A percentile compares a stretch with the other conserved stretches of the same genome.
Conservation (phyloP, 768 basidiomycete genomes). For the Mycena chlorophos region DNA sequence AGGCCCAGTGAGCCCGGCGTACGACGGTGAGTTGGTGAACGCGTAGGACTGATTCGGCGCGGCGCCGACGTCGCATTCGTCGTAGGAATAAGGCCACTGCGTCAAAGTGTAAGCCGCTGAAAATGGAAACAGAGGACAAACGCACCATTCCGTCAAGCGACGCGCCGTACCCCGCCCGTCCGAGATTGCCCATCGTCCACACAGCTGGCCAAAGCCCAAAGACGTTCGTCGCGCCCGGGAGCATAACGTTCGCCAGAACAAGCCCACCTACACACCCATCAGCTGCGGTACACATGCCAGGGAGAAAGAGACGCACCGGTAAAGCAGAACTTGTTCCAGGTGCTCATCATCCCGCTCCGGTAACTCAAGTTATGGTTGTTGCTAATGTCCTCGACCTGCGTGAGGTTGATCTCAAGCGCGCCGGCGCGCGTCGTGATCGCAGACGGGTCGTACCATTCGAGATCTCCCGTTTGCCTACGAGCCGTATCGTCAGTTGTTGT, state of each 20-base stretch:
- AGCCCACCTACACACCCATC: slow-evolving; percentile 40
- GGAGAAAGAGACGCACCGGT: slow-evolving; percentile 46
- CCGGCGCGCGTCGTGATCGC: slow-evolving; percentile 69
- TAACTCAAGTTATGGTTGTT: slow-evolving; percentile 72
- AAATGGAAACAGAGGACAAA: slow-evolving; percentile 24
- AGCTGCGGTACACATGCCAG: background rate
- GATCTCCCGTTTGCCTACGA: slow-evolving; percentile 49
- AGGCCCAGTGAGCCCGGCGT: slow-evolving; percentile 39
- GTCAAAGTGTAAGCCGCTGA: background rate
- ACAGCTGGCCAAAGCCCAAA: slow-evolving; percentile 20
- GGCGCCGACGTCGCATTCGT: slow-evolving; percentile 79
- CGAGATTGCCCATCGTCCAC: slow-evolving; percentile 28
- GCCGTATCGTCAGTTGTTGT: no score
- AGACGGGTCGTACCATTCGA: slow-evolving; percentile 58
- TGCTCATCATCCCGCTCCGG: slow-evolving; percentile 25
- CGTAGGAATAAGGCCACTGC: slow-evolving; percentile 68
- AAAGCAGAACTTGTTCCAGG: slow-evolving; percentile 63
- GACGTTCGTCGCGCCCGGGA: slow-evolving; percentile 44
- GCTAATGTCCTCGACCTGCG: slow-evolving; percentile 43
- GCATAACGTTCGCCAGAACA: slow-evolving; percentile 49
- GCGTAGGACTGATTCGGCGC: slow-evolving; percentile 64
- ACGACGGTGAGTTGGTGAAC: slow-evolving; percentile 44
- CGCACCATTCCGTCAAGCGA: slow-evolving; percentile 53
- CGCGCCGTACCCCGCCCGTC: slow-evolving; percentile 57
- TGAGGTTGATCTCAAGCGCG: slow-evolving; percentile 68